Base-by-base conservation (phyloP, 2,329 filamentous ascomycete species). In the Ascochyta lentis region DNA sequence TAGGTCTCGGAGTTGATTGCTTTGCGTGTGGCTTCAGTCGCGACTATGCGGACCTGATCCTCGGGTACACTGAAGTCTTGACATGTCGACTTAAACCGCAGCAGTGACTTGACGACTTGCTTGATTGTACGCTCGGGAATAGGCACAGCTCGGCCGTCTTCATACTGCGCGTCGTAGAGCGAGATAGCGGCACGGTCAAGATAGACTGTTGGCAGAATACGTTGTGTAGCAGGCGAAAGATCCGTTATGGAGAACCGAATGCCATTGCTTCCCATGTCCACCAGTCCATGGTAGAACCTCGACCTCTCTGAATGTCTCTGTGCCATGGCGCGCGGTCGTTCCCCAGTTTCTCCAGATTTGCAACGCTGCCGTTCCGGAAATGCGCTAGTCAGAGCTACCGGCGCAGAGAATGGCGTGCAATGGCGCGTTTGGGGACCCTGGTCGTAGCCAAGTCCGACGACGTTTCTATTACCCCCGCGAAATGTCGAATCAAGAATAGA, bases 191-290 rank as follows among this genome's bases (percentile, higher is more conserved):
- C 89, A 6, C 93, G 88, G 66, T 92, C 86, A 66, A 89, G 86
- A 76, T 91, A 96, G 52, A 96, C 68, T 24, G 89, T 93, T 16
- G 84, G 87, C 38, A 96, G 82, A 23, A 92, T 85, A 23, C 92
- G 89, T 23, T 89, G 83, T 35, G 81, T 85, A 4, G 86, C 85
- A 22, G 89, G 87, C 4, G 87, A 84, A n/a, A 96, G 82, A 63
- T 92, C 87, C 8, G 92, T 91, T 68, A 96, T 91, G 40, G 91
- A 94, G 80, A 96, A 96, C 51, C 93, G 91, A 67, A 96, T 94
- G 67, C 92, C 93, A 80, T 96, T 97, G 80, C 92, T 74, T 50
- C 71, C 71, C 71, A 74, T 73, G 40, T 74, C 71, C 56, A 74
- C 71, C 58, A 74, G 57, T 26, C 70, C 71, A 68, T 73, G 69